Evolutionary conservation across 2,329 filamentous ascomycete species (phyloP).

Genomic region (Neophaeococcomyces aloes): DNA sequence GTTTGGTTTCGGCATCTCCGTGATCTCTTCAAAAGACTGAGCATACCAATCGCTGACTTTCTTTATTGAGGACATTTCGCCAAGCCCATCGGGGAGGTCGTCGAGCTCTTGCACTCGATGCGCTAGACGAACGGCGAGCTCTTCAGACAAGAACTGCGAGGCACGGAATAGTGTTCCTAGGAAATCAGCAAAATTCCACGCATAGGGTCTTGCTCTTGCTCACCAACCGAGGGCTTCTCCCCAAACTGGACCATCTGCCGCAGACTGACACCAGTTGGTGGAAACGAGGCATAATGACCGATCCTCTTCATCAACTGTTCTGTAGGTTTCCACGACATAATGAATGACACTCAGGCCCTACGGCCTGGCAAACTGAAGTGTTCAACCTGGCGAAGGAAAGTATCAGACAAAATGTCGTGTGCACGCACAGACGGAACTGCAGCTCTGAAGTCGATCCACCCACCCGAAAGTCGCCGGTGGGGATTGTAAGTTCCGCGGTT

Average conservation of each 20-base stretch:
- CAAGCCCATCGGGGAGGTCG: conserved; percentile 86
- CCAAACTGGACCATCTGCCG: conserved; percentile 99
- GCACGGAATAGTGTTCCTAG: conserved; percentile 89
- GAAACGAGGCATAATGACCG: conserved; percentile 93
- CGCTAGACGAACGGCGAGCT: conserved; percentile 90
- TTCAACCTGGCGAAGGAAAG: conserved; percentile 3
- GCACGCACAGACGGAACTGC: conserved; percentile 5
- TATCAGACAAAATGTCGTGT: conserved; percentile 3
- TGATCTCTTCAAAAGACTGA: conserved; percentile 99
- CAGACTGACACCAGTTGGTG: conserved; percentile 88
- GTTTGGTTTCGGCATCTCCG: conserved; percentile 65
- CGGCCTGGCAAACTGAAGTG: conserved; percentile 19
- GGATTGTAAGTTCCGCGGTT: background rate
- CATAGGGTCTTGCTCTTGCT: conserved; percentile 21
- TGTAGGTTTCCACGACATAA: conserved; percentile 88
- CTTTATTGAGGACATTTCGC: conserved; percentile 93
- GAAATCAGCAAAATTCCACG: background rate
- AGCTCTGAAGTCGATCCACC: conserved; percentile 5
- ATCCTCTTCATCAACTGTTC: conserved; percentile 92
- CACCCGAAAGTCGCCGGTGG: conserved; percentile 9
- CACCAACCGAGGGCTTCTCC: conserved; percentile 82
- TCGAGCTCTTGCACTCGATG: conserved; percentile 92
- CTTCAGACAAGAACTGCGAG: conserved; percentile 95
- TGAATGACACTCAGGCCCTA: conserved; percentile 23
- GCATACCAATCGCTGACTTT: conserved; percentile 98